A percentile compares a stretch with the other conserved stretches of the same genome.
Conservation (phyloP, 2,329 filamentous ascomycete genomes). For the Aphanocladium album region DNA sequence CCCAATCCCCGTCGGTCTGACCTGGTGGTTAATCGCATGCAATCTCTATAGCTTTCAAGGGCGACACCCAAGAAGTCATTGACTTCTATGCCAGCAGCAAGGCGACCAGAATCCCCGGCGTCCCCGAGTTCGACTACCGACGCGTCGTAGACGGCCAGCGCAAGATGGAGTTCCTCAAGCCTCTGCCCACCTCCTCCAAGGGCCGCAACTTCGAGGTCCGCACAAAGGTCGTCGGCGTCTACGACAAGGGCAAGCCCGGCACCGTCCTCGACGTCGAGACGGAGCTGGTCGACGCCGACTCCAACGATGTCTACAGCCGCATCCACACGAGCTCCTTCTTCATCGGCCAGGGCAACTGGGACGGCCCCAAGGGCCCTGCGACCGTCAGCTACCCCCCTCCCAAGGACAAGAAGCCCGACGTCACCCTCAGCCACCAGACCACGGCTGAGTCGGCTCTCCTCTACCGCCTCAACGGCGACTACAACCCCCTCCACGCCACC, state of each 20-base stretch:
- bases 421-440: slow-evolving; percentile 64
- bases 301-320: slow-evolving; percentile 65
- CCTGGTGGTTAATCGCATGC: slow-evolving; percentile 12
- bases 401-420: slow-evolving; percentile 67
- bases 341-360: slow-evolving; percentile 76
- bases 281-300: slow-evolving; percentile 65
- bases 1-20: background rate
- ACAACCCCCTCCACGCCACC: slow-evolving; percentile 87
- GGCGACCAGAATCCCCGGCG: slow-evolving; percentile 62
- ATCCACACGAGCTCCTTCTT: slow-evolving; percentile 70
- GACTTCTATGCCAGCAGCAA: slow-evolving; percentile 76
- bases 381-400: slow-evolving; percentile 75
- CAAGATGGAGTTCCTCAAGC: slow-evolving; percentile 70
- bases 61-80: slow-evolving; percentile 67
- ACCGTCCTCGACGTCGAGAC: slow-evolving; percentile 77
- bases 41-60: slow-evolving; percentile 61
- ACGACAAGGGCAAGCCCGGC: slow-evolving; percentile 82
- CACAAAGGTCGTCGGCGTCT: slow-evolving; percentile 75
- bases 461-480: slow-evolving; percentile 86
- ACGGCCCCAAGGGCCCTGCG: slow-evolving; percentile 82
- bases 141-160: slow-evolving; percentile 82
- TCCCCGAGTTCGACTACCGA: slow-evolving; percentile 69
- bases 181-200: slow-evolving; percentile 64
- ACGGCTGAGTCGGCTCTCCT: slow-evolving; percentile 67
- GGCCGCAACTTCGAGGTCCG: slow-evolving; percentile 72